Evolutionary conservation across 2,329 filamentous ascomycete species (phyloP), one percentile per base, ranked within the genome.

Genomic region (Botrytis sinoallii): DNA sequence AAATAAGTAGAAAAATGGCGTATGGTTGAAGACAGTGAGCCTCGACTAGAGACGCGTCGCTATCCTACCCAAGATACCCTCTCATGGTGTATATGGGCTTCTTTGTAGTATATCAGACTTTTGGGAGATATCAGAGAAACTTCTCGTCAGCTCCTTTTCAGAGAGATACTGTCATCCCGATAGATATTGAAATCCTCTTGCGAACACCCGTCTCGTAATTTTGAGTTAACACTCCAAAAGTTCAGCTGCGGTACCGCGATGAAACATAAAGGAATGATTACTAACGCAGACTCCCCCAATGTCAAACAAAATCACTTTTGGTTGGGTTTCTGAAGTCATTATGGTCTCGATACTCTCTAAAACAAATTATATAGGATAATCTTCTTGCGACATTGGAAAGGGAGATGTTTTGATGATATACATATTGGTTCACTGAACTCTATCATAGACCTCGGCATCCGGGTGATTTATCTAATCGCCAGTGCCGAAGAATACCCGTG

Each of bases 211-310:
- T 57, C 16, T 68, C 35, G 25, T 20, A 67, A 55, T 29, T 40
- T 10, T 29, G n/a, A 57, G 25, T 52, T 66, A 42, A n/a, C 14
- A 22, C 44, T 14, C 18, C 40, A 6, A 38, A 65, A 46, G n/a
- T 46, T 40, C 48, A 57, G 20, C n/a, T 52, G 42, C n/a, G n/a
- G 20, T 5, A 57, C 67, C 12, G 22, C 10, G 20, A 65, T 40
- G 22, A 68, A 60, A 60, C 38, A 68, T 4, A 12, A 22, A 64
- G 59, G 59, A 52, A 57, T 63, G 38, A 73, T 20, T 75, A 90
- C 93, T 86, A 91, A 97, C 95, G 87, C 94, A 97, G 78, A 99
- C 96, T 75, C 96, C 96, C 57, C 96, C 96, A 78, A 99, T 96
- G 83, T 99, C 96, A 82, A 98, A 98, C 35, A 99, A 86, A 46